phyloP scores from a whole-genome alignment of 2,329 filamentous ascomycete genomes.

The Fusarium euwallaceae region DNA sequence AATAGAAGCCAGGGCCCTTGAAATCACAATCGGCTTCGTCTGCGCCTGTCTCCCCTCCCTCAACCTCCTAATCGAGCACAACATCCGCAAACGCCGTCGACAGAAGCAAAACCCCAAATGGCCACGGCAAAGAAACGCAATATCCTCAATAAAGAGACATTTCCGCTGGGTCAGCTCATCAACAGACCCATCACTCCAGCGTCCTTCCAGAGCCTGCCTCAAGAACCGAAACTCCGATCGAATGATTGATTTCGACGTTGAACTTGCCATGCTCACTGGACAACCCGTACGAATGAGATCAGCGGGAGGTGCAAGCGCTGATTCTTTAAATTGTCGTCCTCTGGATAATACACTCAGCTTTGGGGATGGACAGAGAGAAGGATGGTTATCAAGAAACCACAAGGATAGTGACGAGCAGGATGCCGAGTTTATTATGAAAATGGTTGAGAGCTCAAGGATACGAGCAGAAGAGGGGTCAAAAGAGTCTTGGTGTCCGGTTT shows the following conservation, averaged over 20 bases:
- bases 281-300: slow-evolving; percentile 23
- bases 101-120: not conserved
- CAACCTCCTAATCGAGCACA: slow-evolving; percentile 34
- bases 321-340: slow-evolving; percentile 18
- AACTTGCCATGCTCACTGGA: slow-evolving; percentile 40
- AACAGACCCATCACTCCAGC: slow-evolving; percentile 13
- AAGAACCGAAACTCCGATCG: slow-evolving; percentile 2
- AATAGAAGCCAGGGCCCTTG: slow-evolving; percentile 16
- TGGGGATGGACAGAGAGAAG: slow-evolving; percentile 29
- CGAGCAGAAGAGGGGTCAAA: slow-evolving; percentile 32
- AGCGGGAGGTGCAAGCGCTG: slow-evolving; percentile 2
- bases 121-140: slow-evolving; percentile 4
- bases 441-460: slow-evolving; percentile 34
- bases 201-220: not conserved
- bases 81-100: slow-evolving; percentile 26
- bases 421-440: slow-evolving; percentile 36
- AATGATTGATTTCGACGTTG: slow-evolving; percentile 38
- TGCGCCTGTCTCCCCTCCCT: slow-evolving; percentile 40
- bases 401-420: slow-evolving; percentile 11
- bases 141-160: slow-evolving; percentile 13
- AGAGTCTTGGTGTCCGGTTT: slow-evolving; percentile 41
- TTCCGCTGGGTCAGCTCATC: slow-evolving; percentile 34
- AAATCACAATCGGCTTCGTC: slow-evolving; percentile 40
- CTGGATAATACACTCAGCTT: slow-evolving; percentile 30
- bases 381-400: slow-evolving; percentile 27